These are phyloP conservation scores for Apiospora marii DNA, from an alignment of 2,329 filamentous ascomycete species.

Conservation along the genomic window DNA sequence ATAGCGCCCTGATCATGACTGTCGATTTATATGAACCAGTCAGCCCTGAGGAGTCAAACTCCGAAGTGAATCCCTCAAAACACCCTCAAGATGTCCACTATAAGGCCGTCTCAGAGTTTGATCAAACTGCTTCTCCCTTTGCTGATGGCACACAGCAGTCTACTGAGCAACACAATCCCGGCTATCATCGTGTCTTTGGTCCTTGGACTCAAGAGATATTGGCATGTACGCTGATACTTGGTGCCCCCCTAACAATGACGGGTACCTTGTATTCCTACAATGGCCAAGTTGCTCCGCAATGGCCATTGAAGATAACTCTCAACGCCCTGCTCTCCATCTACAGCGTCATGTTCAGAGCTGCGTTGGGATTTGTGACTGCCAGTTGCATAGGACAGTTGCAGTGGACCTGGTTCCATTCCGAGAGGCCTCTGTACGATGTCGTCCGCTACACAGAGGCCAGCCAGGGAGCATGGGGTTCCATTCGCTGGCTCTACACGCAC, in stretches of 20 bases:
- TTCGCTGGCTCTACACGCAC: slow-evolving; percentile 11
- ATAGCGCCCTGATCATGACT: neutral
- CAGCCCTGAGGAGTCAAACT: neutral
- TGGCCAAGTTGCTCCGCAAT: neutral
- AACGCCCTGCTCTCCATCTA: slow-evolving; percentile 22
- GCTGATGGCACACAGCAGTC: neutral
- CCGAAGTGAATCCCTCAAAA: neutral
- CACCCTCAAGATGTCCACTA: neutral
- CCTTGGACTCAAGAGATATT: neutral
- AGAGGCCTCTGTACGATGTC: slow-evolving; percentile 23
- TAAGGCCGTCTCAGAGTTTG: neutral
- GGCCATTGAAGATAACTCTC: slow-evolving; percentile 21
- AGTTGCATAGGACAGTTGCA: slow-evolving; percentile 25
- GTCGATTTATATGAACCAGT: neutral
- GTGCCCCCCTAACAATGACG: neutral
- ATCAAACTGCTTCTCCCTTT: neutral
- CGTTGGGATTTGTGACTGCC: slow-evolving; percentile 5
- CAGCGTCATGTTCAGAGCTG: neutral
- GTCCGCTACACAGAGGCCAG: slow-evolving; percentile 17
- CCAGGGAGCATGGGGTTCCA: slow-evolving; percentile 14
- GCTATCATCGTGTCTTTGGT: neutral
- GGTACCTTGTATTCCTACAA: neutral
- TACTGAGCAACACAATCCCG: neutral
- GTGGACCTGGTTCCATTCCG: slow-evolving; percentile 22
- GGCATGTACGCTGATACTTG: neutral